Evolutionary conservation across 768 basidiomycete genomes (phyloP).

Genomic region (Pluteus cervinus): DNA sequence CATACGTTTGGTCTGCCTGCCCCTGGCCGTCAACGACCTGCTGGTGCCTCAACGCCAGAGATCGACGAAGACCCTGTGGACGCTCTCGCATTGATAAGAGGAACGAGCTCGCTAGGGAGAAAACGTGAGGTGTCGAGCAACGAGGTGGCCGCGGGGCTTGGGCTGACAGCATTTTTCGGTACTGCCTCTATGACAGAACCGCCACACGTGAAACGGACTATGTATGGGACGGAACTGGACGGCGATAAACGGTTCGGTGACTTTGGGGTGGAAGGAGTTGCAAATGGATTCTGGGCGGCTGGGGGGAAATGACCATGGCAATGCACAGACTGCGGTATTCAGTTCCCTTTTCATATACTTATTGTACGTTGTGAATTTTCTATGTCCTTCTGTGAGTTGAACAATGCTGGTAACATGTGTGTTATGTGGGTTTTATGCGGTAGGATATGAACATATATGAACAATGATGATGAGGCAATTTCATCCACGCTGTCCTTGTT

Average conservation of each 20-base stretch:
- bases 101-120: slow-evolving; percentile 26
- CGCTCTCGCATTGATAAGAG: slow-evolving; percentile 33
- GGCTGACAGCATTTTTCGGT: slow-evolving; percentile 31
- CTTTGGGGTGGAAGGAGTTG: slow-evolving; percentile 75
- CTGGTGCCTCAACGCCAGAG: slow-evolving; percentile 17
- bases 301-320: no score
- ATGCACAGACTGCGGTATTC: no score
- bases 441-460: no score
- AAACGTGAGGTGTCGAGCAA: slow-evolving; percentile 32
- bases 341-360: no score
- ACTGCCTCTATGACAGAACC: slow-evolving; percentile 22
- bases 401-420: no score
- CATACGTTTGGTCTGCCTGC: slow-evolving; percentile 40
- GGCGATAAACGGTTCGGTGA: slow-evolving; percentile 80
- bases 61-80: slow-evolving; percentile 19
- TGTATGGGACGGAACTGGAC: slow-evolving; percentile 84
- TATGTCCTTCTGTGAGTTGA: no score
- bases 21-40: slow-evolving; percentile 28
- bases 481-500: no score
- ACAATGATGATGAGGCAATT: no score
- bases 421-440: no score
- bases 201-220: slow-evolving; percentile 55
- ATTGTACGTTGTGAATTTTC: no score
- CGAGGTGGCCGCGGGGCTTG: slow-evolving; percentile 38
- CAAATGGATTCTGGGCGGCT: slow-evolving; percentile 63